phyloP scores from a whole-genome alignment of 2,329 filamentous ascomycete genomes.

The Diaporthe amygdali region DNA sequence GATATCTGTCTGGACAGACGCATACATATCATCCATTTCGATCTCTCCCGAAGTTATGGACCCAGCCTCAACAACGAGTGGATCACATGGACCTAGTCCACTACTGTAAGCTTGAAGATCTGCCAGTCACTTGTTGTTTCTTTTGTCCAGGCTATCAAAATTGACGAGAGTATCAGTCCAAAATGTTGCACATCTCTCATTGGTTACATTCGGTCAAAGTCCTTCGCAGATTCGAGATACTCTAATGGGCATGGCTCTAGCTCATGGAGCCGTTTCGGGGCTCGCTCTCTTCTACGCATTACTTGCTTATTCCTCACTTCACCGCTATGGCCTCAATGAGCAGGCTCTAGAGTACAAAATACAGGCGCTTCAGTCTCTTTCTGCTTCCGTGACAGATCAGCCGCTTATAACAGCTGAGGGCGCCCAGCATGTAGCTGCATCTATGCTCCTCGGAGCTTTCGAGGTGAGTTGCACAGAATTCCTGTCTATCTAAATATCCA shows the following conservation, averaged over 20 bases:
- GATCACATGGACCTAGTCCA: not conserved
- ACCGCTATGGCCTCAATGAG: not conserved
- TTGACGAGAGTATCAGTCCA: not conserved
- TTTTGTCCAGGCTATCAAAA: not conserved
- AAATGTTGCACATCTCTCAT: not conserved
- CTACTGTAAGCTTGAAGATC: not conserved
- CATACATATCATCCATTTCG: not conserved
- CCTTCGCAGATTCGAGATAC: not conserved
- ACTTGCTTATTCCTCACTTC: not conserved
- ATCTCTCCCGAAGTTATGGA: not conserved
- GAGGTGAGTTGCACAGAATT: not conserved
- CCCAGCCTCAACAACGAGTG: not conserved
- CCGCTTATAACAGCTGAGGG: not conserved
- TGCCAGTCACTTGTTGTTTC: not conserved
- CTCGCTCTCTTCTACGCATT: not conserved
- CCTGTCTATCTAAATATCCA: accelerated
- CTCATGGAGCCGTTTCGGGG: not conserved
- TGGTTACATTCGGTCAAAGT: not conserved
- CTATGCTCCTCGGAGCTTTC: not conserved
- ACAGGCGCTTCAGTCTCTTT: not conserved
- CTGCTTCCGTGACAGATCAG: not conserved
- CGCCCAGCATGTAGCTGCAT: not conserved
- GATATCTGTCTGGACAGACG: not conserved
- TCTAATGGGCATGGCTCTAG: not conserved
- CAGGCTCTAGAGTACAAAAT: not conserved